Base-by-base conservation (phyloP, 2,329 filamentous ascomycete species). In the Xylariaceae sp. region DNA sequence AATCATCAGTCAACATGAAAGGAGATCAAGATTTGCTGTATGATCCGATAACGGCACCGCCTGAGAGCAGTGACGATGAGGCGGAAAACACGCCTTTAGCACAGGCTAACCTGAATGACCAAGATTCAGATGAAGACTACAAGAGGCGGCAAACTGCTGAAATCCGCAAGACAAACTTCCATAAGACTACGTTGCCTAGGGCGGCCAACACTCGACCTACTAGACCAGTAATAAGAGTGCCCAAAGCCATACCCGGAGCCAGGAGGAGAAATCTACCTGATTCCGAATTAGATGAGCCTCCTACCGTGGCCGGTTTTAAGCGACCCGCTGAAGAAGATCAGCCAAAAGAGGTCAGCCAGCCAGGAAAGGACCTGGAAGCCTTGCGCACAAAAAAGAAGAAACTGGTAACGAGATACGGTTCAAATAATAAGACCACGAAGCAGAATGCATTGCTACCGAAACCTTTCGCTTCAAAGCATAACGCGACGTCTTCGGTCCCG, bases 131-230 rank as follows among this genome's bases (percentile, higher is more conserved):
- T 42, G 63, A 68, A 30, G 55, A 61, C n/a, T 63, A 68, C n/a
- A 63, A 69, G 16, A 54, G 51, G 22, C 57, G 52, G 30, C 53
- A 54, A n/a, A 57, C 61, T 4, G 69, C 61, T 15, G 57, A 66
- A 48, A 75, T 76, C 22, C 65, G 58, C 36, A 59, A 57, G 8
- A 72, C 70, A n/a, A 53, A 30, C 12, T 76, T 75, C 47, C 49
- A 21, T 26, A 41, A 41, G 6, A 36, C 50, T 22, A 48, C 43
- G 2, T 54, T 29, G 30, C 39, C 48, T 10, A 52, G 46, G 18
- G 7, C 49, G 32, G 26, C 13, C 29, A 44, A 29, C 16, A 15
- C 43, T 19, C 41, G 19, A 19, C 12, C 19, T 41, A 22, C 15
- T 13, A 41, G 16, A 34, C 30, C 41, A 12, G 39, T 45, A 16